phyloP scores from a whole-genome alignment of 805 yeast genomes.

The Zygotorulaspora chibaensis region DNA sequence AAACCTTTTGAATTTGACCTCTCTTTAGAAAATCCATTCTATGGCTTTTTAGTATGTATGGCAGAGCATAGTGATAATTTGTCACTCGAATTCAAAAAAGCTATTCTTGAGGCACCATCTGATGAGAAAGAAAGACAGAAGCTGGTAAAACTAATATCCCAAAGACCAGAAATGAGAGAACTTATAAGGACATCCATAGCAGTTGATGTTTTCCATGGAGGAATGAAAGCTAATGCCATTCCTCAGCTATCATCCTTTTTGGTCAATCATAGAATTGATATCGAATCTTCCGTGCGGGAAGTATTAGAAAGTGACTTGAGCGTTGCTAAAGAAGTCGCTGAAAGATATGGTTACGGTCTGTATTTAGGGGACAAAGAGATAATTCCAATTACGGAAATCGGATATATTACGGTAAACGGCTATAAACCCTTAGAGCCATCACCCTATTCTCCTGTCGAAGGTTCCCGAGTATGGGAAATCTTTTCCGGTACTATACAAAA shows the following conservation, averaged over 20 bases:
- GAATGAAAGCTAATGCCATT: constrained; percentile 70
- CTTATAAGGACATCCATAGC: constrained; percentile 63
- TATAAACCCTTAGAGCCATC: constrained; percentile 36
- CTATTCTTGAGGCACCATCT: constrained; percentile 35
- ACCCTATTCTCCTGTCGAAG: constrained; percentile 37
- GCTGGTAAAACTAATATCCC: constrained; percentile 29
- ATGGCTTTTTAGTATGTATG: constrained; percentile 52
- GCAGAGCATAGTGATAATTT: constrained; percentile 46
- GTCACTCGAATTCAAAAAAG: constrained; percentile 19
- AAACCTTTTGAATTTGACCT: constrained; percentile 43
- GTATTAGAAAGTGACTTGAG: constrained; percentile 38
- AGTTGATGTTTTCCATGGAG: constrained; percentile 62
- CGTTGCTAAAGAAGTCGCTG: constrained; percentile 42
- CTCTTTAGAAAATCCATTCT: constrained; percentile 53
- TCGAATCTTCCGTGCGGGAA: constrained; percentile 49
- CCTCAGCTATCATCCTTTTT: constrained; percentile 57
- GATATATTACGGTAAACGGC: constrained; percentile 28
- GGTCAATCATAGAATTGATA: constrained; percentile 61
- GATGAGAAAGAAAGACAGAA: constrained; percentile 36
- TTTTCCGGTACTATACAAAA: constrained; percentile 53
- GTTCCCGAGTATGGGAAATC: constrained; percentile 36
- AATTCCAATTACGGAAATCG: constrained; percentile 27
- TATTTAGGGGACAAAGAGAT: constrained; percentile 20
- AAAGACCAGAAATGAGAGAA: constrained; percentile 30
- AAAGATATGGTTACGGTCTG: constrained; percentile 47